A percentile compares a stretch with the other conserved stretches of the same genome.
Conservation (phyloP, 768 basidiomycete genomes). For the Mrakia blollopis region DNA sequence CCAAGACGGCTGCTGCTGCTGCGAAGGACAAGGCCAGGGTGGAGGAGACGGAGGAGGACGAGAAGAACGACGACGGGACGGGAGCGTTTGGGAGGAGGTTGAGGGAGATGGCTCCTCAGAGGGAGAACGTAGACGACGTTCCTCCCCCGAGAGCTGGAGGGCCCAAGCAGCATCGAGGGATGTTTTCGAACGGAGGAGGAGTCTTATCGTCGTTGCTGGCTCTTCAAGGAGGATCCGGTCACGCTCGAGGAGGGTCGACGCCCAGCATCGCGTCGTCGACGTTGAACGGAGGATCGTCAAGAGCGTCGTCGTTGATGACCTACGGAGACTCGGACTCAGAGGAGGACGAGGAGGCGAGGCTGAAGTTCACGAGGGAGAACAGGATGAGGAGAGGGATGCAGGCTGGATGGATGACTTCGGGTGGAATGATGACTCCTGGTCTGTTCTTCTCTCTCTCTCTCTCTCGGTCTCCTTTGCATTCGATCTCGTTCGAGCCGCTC, state of each 20-base stretch:
- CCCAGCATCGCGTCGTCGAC: slow-evolving; percentile 2
- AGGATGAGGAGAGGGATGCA: slow-evolving; percentile 12
- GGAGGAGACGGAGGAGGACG: slow-evolving; percentile 28
- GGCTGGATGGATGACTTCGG: slow-evolving; percentile 34
- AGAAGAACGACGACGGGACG: slow-evolving; percentile 35
- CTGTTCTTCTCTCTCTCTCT: neutral
- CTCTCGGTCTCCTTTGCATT: neutral
- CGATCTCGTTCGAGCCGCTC: neutral
- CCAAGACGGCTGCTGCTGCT: slow-evolving; percentile 14
- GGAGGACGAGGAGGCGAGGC: slow-evolving; percentile 29
- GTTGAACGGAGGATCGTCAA: slow-evolving; percentile 14
- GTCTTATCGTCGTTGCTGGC: slow-evolving; percentile 60
- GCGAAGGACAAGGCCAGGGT: slow-evolving; percentile 32
- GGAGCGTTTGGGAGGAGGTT: slow-evolving; percentile 32
- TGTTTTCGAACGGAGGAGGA: slow-evolving; percentile 46
- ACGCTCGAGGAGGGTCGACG: neutral
- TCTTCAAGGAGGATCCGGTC: slow-evolving; percentile 42
- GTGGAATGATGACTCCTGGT: slow-evolving; percentile 39
- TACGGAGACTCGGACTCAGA: slow-evolving; percentile 20
- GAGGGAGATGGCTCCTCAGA: slow-evolving; percentile 34
- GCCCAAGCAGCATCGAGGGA: slow-evolving; percentile 13
- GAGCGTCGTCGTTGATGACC: neutral
- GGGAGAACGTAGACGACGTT: slow-evolving; percentile 34
- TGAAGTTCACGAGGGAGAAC: slow-evolving; percentile 28
- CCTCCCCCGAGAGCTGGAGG: slow-evolving; percentile 21